These are phyloP conservation scores for Naegleria fowleri DNA, from an alignment of 208 protist species.

Conservation along the genomic window DNA sequence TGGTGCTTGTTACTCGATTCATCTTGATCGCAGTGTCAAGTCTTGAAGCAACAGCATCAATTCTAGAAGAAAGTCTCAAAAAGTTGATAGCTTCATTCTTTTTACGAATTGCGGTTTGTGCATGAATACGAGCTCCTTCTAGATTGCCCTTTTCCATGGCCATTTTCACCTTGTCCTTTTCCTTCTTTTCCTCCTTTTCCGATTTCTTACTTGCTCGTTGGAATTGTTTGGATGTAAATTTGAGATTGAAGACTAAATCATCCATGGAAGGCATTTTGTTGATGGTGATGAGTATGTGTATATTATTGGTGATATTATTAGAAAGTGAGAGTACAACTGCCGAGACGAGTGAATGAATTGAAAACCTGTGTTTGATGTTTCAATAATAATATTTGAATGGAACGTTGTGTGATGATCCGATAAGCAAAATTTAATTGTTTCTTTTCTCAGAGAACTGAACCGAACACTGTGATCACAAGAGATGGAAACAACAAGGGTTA, in stretches of 20 bases:
- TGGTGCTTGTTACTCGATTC: conserved; percentile 83
- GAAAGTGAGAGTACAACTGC: no score
- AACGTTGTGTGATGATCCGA: no score
- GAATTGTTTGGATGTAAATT: conserved; percentile 90
- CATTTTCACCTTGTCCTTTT: conserved; percentile 81
- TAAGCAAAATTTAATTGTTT: no score
- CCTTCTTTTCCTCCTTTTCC: conserved; percentile 83
- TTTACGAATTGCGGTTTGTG: conserved; percentile 94
- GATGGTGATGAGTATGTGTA: neutral
- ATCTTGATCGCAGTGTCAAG: conserved; percentile 89
- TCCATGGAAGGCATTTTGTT: conserved; percentile 41
- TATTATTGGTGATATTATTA: neutral
- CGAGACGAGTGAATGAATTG: no score
- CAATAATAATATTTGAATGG: no score
- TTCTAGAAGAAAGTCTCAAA: conserved; percentile 81
- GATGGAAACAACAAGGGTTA: no score
- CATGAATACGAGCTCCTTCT: conserved; percentile 93
- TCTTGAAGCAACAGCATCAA: conserved; percentile 89
- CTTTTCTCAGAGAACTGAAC: no score
- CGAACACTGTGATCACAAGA: no score
- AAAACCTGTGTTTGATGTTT: no score
- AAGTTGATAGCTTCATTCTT: conserved; percentile 93
- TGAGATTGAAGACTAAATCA: conserved; percentile 88
- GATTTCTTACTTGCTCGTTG: conserved; percentile 68
- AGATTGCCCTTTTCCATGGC: conserved; percentile 94